Conservation (phyloP, 768 basidiomycete species). For the Suillus subaureus region DNA sequence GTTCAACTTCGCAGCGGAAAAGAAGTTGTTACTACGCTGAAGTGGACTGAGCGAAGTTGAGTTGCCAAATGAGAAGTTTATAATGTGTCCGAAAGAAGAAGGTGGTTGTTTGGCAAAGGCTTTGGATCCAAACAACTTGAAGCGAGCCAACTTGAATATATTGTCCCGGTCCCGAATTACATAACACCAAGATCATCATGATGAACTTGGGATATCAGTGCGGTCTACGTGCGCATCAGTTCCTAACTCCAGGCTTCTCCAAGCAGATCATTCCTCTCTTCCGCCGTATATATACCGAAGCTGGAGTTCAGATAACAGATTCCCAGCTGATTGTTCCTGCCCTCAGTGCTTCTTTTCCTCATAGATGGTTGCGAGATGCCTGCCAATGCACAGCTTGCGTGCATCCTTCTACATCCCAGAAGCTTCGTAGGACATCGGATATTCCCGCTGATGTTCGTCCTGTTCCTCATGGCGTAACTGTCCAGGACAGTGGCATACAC, state of each 20-base stretch:
- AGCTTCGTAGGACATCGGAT: constrained; percentile 71
- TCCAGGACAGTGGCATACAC: constrained; percentile 47
- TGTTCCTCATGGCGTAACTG: constrained; percentile 40
- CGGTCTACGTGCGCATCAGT: neutral
- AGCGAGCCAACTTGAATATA: no score
- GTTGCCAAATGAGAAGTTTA: neutral
- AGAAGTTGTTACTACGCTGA: neutral
- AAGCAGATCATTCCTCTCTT: neutral
- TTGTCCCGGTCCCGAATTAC: neutral
- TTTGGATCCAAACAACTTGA: constrained; percentile 31
- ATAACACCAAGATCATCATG: neutral
- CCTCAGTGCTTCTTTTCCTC: constrained; percentile 55
- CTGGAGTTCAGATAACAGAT: neutral
- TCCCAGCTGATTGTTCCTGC: constrained; percentile 19
- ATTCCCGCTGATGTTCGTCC: constrained; percentile 54
- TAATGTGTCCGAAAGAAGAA: constrained; percentile 9
- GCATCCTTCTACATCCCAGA: constrained; percentile 79
- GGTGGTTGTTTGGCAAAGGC: constrained; percentile 33
- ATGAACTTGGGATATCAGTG: neutral
- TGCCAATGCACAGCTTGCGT: constrained; percentile 75
- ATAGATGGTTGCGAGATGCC: constrained; percentile 82
- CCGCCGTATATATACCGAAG: neutral
- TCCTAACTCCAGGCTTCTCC: neutral
- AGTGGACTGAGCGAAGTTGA: neutral
- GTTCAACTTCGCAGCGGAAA: neutral